Base-by-base conservation (phyloP, 345 rosid genomes). In the Salix caprea region DNA sequence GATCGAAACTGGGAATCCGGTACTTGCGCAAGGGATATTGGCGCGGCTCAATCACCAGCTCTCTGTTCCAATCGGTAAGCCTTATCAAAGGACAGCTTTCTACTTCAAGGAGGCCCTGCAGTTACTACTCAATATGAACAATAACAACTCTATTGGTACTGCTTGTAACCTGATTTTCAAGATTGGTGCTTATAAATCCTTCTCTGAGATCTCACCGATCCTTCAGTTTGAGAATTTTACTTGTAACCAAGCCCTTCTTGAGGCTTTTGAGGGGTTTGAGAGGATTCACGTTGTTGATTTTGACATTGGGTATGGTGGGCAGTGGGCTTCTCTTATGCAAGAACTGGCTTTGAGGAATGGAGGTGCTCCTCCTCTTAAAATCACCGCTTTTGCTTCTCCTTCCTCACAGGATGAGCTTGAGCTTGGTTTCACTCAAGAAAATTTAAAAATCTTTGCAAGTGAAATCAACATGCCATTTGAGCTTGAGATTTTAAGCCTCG, bases 41-140 rank as follows among this genome's bases (percentile, higher is more conserved):
- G 99, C 99, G 98, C 99, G 98, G 98, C 99, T 96, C 98, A 96
- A 96, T 96, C 99, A 96, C 85, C 97, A 91, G 92, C 98, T 96
- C 92, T 89, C 87, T 71, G 66, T 76, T 24, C 90, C 86, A 42
- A 58, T 83, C 1, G 97, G 97, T 62, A 94, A 85, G 84, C 97
- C 99, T 82, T 86, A 90, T 79, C 83, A 80, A 4, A 84, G 97
- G 91, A 91, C 91, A 77, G 97, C 94, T 80, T 90, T 82, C 81
- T 88, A 91, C 79, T 87, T 93, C 84, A 78, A 87, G 76, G 96
- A 93, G 85, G 93, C 97, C 74, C 85, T 95, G 67, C 91, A 86
- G 65, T 84, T 86, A 40, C 87, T 90, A 40, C 82, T 91, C 23
- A 87, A 82, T 77, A 76, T 71, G 77, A 70, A 76, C 37, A 76